Evolutionary conservation across 805 yeast species (phyloP), one percentile per base, ranked within the genome.

Genomic region (Candida krabiensis): DNA sequence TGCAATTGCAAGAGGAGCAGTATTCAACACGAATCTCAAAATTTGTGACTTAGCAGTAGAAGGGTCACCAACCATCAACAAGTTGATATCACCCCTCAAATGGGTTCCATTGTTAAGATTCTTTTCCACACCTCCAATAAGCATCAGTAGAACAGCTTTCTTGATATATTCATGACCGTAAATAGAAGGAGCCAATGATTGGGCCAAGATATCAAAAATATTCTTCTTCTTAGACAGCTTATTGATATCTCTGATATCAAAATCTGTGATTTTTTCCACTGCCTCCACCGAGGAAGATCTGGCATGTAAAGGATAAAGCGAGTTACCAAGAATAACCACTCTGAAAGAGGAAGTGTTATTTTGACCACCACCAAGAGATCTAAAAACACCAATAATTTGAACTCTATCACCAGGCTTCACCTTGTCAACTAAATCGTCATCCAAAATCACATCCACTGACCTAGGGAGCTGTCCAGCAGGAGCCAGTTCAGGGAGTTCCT

Each of bases 401-500:
- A 90, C 81, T 58, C 99, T 77, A 61, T 93, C 99, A 53, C 99
- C 99, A 0, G 99, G 98, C 60, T 93, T 93, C 32, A 86, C 84
- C 39, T 66, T 69, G 60, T 93, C 99, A 2, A 93, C 98, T 47
- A 93, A 71, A 59, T 93, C 99, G 55, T 90, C 97, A 61, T 91
- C 96, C 53, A 93, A 67, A n/a, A 91, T 78, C 17, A 91, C 84
- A 56, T 93, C 99, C 24, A 93, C 75, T 2, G 96, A 82, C 54
- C 98, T 74, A 24, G 99, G 99, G 46, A 93, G 71, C 66, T 91
- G 98, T 40, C 99, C 99, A 0, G 98, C 95, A 12, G 98, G 99
- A 1, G 98, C 96, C 46, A 83, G 73, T 66, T 93, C 98, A 1
- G 99, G 98, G 87, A 93, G 86, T 67, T 93, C 99, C 63, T 93